Base-by-base conservation (phyloP, 768 basidiomycete genomes). In the Hygrophoropsis aurantiaca region DNA sequence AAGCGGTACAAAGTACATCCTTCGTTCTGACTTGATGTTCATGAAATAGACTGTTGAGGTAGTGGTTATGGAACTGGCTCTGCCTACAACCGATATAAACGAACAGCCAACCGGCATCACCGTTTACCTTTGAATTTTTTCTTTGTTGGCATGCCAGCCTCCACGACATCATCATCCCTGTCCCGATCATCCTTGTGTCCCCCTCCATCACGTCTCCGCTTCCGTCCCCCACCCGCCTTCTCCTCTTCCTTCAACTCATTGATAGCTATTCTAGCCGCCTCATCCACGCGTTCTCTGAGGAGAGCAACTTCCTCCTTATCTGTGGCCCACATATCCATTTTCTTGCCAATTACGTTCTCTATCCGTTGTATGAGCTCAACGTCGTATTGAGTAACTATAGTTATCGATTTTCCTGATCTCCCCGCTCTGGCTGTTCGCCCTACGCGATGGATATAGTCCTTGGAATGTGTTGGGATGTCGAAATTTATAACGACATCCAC, bases 361-460 rank as follows among this genome's bases (percentile, higher is more conserved):
- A 98, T 97, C 8, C 97, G 85, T 66, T 97, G 93, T 4, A 97
- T 69, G 37, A 97, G 78, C 68, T 98, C 97, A 45, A 99, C 93
- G 56, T 99, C 97, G 66, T 98, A 99, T 68, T 99, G 97, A 5
- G 95, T 92, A 19, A 97, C 94, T 34, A 99, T 80, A n/a, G 94
- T 97, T 58, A 99, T 89, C 1, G 91, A 86, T 71, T 97, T 97
- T 36, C 97, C 97, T 2, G 93, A 84, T 35, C 97, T 82, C n/a
- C 97, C 97, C 3, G 97, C 97, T 61, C 97, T 87, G 5, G 97
- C 97, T 25, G 97, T 99, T 47, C 97, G 83, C 32, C 97, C 97
- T 9, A 99, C 97, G 36, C 97, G 84, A 64, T 99, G 97, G 41
- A 99, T 97, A 68, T 99, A 99, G 66, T 98, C 97, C 73, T 99